A percentile compares a stretch with the other conserved stretches of the same genome.
Conservation (phyloP, 345 rosid species). For the Eucalyptus erythrocorys region DNA sequence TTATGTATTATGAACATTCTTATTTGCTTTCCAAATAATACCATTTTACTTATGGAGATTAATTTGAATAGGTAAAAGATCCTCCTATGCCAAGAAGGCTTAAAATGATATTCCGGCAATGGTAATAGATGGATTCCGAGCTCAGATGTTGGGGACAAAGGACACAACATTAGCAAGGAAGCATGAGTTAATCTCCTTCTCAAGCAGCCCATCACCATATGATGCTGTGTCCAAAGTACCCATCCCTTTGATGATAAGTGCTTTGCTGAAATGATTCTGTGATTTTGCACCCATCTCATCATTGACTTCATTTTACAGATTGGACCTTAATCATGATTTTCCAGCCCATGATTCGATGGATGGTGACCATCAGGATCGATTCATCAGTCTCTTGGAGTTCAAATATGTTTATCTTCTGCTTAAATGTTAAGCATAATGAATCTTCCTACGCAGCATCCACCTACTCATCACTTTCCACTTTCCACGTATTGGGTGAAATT, state of each 20-base stretch:
- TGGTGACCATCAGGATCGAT: not conserved
- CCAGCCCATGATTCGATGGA: not conserved
- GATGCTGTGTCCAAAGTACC: not conserved
- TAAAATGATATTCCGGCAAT: not conserved
- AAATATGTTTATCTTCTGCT: not conserved
- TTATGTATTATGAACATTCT: not conserved
- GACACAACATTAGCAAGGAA: not conserved
- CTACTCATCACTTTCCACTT: not conserved
- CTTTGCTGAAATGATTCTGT: not conserved
- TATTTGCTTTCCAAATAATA: not conserved
- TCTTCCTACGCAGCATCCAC: not conserved
- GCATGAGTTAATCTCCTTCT: not conserved
- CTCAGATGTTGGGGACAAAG: not conserved
- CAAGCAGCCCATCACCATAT: not conserved
- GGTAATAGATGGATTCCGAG: not conserved
- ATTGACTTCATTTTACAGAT: not conserved
- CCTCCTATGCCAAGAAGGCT: not conserved
- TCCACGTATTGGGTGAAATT: not conserved
- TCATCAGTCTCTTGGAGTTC: not conserved
- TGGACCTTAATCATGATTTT: not conserved
- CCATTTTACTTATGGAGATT: not conserved
- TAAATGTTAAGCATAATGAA: not conserved
- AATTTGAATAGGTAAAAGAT: not conserved
- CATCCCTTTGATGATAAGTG: not conserved
- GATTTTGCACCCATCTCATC: not conserved